Evolutionary conservation across 2,329 filamentous ascomycete species (phyloP).

Genomic region (Aureobasidium leucospermi): DNA sequence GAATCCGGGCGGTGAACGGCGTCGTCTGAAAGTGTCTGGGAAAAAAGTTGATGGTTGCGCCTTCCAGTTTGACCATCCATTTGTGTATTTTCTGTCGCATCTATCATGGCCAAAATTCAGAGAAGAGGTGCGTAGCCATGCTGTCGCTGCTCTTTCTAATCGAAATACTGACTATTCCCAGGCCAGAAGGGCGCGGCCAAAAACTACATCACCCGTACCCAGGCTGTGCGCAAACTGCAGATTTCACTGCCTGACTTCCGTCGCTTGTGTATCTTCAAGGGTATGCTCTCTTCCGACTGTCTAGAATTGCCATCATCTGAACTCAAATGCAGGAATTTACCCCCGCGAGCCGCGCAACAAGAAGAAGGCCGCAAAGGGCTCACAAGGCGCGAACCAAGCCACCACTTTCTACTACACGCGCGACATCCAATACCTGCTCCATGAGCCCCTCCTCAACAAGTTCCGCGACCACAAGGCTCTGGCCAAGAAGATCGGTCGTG

Average conservation of each 20-base stretch:
- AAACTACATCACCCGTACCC: slow-evolving; percentile 96
- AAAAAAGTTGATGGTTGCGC: slow-evolving; percentile 1
- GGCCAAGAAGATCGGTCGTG: slow-evolving; percentile 93
- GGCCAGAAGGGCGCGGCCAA: slow-evolving; percentile 85
- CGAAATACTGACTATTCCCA: slow-evolving; percentile 25
- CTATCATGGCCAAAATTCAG: slow-evolving; percentile 67
- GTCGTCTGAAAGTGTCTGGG: not conserved
- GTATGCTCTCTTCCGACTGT: slow-evolving; percentile 26
- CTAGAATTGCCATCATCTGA: not conserved
- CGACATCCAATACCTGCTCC: slow-evolving; percentile 96
- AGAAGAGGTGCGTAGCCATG: slow-evolving; percentile 62
- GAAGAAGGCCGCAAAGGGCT: slow-evolving; percentile 91
- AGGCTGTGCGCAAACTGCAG: slow-evolving; percentile 95
- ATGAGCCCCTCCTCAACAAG: slow-evolving; percentile 87
- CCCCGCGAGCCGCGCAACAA: slow-evolving; percentile 93
- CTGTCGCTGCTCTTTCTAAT: not conserved
- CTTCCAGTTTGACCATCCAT: not conserved
- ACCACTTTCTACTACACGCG: slow-evolving; percentile 91
- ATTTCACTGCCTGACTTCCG: slow-evolving; percentile 95
- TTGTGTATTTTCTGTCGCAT: not conserved
- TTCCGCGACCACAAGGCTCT: slow-evolving; percentile 96
- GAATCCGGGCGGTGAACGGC: slow-evolving; percentile 2
- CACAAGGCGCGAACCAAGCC: slow-evolving; percentile 56
- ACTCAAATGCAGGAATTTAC: slow-evolving; percentile 61
- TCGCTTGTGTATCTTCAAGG: slow-evolving; percentile 98